A percentile compares a stretch with the other conserved stretches of the same genome.
Conservation (phyloP, 2,329 filamentous ascomycete species). For the Amauroascus niger region DNA sequence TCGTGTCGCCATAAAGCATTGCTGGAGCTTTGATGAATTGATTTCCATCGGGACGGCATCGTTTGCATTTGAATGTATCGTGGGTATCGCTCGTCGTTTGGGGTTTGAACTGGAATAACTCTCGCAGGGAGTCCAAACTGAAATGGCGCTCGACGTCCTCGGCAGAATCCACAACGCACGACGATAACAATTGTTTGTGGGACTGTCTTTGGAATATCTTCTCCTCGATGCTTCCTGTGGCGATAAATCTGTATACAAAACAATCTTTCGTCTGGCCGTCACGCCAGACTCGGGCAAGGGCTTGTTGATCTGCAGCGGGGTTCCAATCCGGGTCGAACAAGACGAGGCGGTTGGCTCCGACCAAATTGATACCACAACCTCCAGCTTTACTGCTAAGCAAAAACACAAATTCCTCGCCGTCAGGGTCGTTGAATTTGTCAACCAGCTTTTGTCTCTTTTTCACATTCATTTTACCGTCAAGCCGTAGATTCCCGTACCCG, state of each 20-base stretch:
- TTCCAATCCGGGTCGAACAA: constrained; percentile 99
- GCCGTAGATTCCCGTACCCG: constrained; percentile 72
- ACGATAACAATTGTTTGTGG: constrained; percentile 94
- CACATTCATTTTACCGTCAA: constrained; percentile 96
- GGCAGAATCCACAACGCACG: constrained; percentile 89
- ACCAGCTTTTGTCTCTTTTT: constrained; percentile 95
- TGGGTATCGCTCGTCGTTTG: constrained; percentile 87
- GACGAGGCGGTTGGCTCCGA: constrained; percentile 86
- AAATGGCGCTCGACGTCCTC: constrained; percentile 98
- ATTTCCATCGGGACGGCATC: constrained; percentile 76
- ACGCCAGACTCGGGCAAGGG: constrained; percentile 93
- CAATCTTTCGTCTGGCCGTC: constrained; percentile 99
- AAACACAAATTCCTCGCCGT: constrained; percentile 85
- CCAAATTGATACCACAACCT: constrained; percentile 90
- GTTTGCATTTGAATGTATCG: constrained; percentile 97
- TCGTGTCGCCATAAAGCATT: constrained; percentile 95
- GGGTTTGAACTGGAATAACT: constrained; percentile 85
- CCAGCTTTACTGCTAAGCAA: constrained; percentile 94
- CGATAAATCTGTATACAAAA: constrained; percentile 99
- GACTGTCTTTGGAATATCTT: constrained; percentile 99
- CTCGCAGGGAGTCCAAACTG: constrained; percentile 76
- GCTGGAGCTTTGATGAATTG: constrained; percentile 86
- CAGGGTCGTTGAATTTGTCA: constrained; percentile 92
- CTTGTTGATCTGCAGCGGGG: constrained; percentile 92
- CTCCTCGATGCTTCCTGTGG: constrained; percentile 94